Evolutionary conservation across 75 land plant genomes (phyloP).

Genomic region (Gnetum montanum): DNA sequence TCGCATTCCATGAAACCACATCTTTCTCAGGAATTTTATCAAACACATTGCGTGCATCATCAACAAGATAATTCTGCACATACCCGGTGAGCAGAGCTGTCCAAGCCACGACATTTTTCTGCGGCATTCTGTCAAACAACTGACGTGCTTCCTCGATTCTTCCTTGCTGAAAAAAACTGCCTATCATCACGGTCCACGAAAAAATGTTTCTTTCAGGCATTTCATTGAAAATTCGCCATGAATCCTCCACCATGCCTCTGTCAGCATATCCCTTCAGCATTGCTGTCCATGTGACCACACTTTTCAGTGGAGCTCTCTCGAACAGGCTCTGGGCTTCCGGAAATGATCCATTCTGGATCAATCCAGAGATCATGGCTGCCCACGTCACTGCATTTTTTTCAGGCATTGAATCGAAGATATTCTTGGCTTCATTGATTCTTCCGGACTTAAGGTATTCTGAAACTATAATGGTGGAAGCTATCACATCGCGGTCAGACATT

Average conservation of each 20-base stretch:
- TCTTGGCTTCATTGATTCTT: conserved; percentile 27
- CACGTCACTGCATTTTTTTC: conserved; percentile 28
- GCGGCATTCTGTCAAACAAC: conserved; percentile 16
- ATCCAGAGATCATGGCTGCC: conserved; percentile 32
- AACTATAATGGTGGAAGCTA: conserved; percentile 32
- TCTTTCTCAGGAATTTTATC: background rate
- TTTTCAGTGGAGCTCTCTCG: conserved; percentile 28
- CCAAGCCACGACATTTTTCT: conserved; percentile 15
- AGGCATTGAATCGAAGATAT: conserved; percentile 43
- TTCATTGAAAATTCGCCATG: conserved; percentile 9
- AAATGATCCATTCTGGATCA: conserved; percentile 23
- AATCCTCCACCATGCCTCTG: conserved; percentile 35
- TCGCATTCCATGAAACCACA: conserved; percentile 10
- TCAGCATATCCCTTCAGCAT: conserved; percentile 41
- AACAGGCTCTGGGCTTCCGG: conserved; percentile 40
- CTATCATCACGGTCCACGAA: conserved; percentile 10
- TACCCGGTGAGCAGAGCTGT: conserved; percentile 17
- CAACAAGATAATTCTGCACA: background rate
- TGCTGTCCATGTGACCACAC: conserved; percentile 46
- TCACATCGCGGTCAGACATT: conserved; percentile 39
- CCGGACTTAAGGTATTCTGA: conserved; percentile 32
- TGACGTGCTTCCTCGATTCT: conserved; percentile 16
- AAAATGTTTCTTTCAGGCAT: conserved; percentile 5
- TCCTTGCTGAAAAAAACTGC: conserved; percentile 7
- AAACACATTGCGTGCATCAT: background rate